Evolutionary conservation across 2,329 filamentous ascomycete species (phyloP).

Genomic region (Aspergillus arachidicola): DNA sequence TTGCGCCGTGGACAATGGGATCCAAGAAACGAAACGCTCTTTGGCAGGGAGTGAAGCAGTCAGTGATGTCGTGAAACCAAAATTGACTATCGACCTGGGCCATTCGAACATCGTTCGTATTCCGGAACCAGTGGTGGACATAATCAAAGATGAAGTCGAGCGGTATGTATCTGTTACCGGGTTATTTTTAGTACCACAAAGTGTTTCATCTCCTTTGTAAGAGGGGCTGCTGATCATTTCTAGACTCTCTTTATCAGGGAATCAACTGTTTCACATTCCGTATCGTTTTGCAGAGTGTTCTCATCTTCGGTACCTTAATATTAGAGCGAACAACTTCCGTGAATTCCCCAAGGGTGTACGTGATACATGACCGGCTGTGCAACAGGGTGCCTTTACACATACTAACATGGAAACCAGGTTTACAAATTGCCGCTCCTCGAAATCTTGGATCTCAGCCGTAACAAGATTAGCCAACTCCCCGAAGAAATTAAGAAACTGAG

Average conservation of each 20-base stretch:
- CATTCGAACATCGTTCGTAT: slow-evolving; percentile 52
- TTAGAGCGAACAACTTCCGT: slow-evolving; percentile 53
- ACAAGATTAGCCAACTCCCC: slow-evolving; percentile 77
- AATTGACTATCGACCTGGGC: slow-evolving; percentile 55
- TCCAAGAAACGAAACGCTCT: slow-evolving; percentile 51
- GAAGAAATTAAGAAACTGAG: slow-evolving; percentile 77
- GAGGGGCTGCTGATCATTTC: slow-evolving; percentile 16
- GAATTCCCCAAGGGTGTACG: slow-evolving; percentile 67
- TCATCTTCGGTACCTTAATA: slow-evolving; percentile 54
- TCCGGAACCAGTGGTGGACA: slow-evolving; percentile 53
- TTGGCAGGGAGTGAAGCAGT: slow-evolving; percentile 49
- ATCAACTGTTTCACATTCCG: slow-evolving; percentile 53
- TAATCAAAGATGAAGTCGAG: slow-evolving; percentile 57
- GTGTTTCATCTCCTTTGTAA: background rate
- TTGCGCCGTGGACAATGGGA: slow-evolving; percentile 49
- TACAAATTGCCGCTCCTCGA: slow-evolving; percentile 84
- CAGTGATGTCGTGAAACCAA: slow-evolving; percentile 50
- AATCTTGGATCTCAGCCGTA: slow-evolving; percentile 89
- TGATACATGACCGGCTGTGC: slow-evolving; percentile 15
- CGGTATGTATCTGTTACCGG: slow-evolving; percentile 36
- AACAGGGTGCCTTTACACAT: background rate
- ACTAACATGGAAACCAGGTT: slow-evolving; percentile 58
- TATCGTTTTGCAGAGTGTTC: slow-evolving; percentile 52
- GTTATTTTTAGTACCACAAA: background rate
- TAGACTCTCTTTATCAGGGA: slow-evolving; percentile 55